Evolutionary conservation across 2,329 filamentous ascomycete genomes (phyloP), one percentile per base, ranked within the genome.

Genomic region (Beauveria caledonica): DNA sequence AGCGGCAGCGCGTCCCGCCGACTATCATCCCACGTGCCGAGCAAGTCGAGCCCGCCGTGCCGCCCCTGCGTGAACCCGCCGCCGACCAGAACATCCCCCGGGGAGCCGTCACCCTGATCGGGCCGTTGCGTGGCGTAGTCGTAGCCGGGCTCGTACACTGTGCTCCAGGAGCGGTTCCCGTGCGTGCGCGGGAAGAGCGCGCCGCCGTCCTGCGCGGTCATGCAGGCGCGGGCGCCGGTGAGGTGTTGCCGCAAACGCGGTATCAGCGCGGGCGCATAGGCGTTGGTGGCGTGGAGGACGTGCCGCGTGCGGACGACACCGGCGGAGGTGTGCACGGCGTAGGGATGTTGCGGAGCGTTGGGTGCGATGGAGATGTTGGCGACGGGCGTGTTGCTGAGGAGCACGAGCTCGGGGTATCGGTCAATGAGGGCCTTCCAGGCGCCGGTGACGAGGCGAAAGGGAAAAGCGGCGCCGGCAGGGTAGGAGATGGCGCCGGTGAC

Each of bases 281-380:
- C 81, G 63, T 86, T 86, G 1, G 82, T 86, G 8, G 80, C 80
- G 63, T 86, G 80, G 2, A 86, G 73, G 1, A 87, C 72, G 57
- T 85, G 77, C 0, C 72, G 71, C 8, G 80, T 73, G 3, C 66
- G 68, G 39, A 85, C 72, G 0, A 46, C 63, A 2, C 81, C 81
- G 7, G 77, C 71, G 0, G 64, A 58, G 1, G 82, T 85, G 5
- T 71, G 64, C 5, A 85, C 65, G 1, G 69, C 67, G 65, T 79
- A 81, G 2, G 70, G 75, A 5, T 68, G 62, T 21, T 60, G 49
- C 0, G 57, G 27, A 2, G 57, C 53, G 42, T 60, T 40, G 3
- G 36, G n/a, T 5, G 57, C 57, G n/a, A 60, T 15, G 2, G 60
- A 42, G n/a, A 61, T 60, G 0, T 62, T 36, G 5, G 56, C 60